Conservation (phyloP, 2,329 filamentous ascomycete genomes). For the Penicillium palitans region DNA sequence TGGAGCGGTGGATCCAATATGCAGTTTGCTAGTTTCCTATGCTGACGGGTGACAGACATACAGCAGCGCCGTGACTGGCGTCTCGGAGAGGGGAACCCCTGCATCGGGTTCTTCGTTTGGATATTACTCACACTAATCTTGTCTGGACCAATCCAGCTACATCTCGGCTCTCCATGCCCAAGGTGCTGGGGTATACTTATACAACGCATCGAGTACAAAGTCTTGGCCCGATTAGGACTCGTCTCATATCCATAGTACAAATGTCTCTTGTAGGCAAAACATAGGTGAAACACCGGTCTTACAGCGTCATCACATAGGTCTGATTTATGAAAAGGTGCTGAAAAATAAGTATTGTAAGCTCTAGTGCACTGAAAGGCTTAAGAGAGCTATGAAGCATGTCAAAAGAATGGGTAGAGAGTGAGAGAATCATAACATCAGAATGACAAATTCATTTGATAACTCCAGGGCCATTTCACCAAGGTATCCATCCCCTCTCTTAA, state of each 20-base stretch:
- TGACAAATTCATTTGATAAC: neutral
- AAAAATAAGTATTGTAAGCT: neutral
- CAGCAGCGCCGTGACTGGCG: constrained; percentile 7
- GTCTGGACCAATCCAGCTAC: neutral
- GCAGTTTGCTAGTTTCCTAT: constrained; percentile 27
- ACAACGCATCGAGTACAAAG: neutral
- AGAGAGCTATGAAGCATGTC: neutral
- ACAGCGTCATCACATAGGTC: neutral
- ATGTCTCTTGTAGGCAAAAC: neutral
- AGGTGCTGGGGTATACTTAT: neutral
- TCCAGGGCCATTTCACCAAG: neutral
- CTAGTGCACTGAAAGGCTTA: neutral
- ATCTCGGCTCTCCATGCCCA: neutral
- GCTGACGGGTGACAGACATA: constrained; percentile 9
- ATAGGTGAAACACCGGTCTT: neutral
- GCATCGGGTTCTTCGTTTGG: neutral
- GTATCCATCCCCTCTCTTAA: neutral
- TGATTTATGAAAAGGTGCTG: neutral
- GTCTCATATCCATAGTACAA: neutral
- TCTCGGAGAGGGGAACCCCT: constrained; percentile 7
- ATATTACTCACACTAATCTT: neutral
- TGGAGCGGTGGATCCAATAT: constrained; percentile 30
- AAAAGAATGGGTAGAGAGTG: too few relatives aligned
- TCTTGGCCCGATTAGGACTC: neutral
- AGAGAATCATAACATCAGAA: neutral